Evolutionary conservation across 192 early-diverging fungal species (phyloP).

Genomic region (Backusella luteola): DNA sequence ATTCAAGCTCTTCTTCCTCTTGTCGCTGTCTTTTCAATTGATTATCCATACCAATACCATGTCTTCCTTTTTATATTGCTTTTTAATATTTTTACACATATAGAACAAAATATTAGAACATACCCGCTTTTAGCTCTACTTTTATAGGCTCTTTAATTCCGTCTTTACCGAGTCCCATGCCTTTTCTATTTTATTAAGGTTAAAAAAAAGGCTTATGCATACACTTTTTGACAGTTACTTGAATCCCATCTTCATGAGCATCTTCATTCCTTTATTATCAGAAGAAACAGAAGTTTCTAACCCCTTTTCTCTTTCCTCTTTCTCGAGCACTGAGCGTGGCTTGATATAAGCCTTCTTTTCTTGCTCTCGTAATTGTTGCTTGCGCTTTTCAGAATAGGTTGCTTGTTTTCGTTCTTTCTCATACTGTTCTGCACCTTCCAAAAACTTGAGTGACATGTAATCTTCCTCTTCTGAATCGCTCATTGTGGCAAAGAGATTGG

Average conservation of each 20-base stretch:
- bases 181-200: conserved; percentile 28
- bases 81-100: background rate
- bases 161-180: conserved; percentile 40
- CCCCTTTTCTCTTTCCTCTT: conserved; percentile 50
- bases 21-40: conserved; percentile 30
- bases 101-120: background rate
- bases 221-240: conserved; percentile 35
- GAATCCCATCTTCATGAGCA: conserved; percentile 59
- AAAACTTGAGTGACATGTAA: conserved; percentile 50
- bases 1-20: conserved; percentile 31
- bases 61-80: conserved; percentile 24
- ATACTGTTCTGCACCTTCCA: conserved; percentile 34
- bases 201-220: background rate
- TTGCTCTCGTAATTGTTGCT: conserved; percentile 41
- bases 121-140: conserved; percentile 26
- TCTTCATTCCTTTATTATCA: conserved; percentile 54
- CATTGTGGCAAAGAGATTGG: background rate
- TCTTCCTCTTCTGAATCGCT: conserved; percentile 46
- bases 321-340: conserved; percentile 37
- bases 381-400: conserved; percentile 41
- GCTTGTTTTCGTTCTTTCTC: conserved; percentile 18
- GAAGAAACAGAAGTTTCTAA: conserved; percentile 43
- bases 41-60: conserved; percentile 47
- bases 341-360: conserved; percentile 42
- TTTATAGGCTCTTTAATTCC: conserved; percentile 31